phyloP scores from a whole-genome alignment of 1,284 basidiomycete genomes.

The Stereum hirsutum region DNA sequence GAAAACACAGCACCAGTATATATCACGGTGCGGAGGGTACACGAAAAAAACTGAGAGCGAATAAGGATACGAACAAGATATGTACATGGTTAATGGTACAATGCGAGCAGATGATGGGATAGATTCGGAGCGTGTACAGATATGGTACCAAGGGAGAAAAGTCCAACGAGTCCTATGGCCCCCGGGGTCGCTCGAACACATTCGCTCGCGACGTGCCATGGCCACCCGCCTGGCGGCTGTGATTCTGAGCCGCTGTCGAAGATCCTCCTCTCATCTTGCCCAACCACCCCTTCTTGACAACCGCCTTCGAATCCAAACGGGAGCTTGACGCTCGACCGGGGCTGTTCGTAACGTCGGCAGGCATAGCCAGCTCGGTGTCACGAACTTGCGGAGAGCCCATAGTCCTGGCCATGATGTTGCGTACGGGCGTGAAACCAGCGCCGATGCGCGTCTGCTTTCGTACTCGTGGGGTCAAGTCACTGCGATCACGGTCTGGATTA shows the following conservation, averaged over 20 bases:
- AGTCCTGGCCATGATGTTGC: conserved; percentile 34
- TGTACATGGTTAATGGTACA: too few relatives aligned
- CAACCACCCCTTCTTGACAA: conserved; percentile 46
- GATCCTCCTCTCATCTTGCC: conserved; percentile 45
- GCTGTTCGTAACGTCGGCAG: conserved; percentile 63
- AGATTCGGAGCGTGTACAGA: too few relatives aligned
- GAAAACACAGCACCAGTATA: too few relatives aligned
- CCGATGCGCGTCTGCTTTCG: conserved; percentile 43
- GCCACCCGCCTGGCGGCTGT: too few relatives aligned
- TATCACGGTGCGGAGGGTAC: too few relatives aligned
- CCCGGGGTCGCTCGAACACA: conserved; percentile 8
- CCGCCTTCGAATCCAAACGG: conserved; percentile 24
- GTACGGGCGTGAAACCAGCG: conserved; percentile 66
- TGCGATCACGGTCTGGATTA: conserved; percentile 24
- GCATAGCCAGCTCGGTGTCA: conserved; percentile 20
- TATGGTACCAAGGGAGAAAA: too few relatives aligned
- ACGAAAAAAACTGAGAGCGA: too few relatives aligned
- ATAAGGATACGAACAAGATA: too few relatives aligned
- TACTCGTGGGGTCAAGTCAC: conserved; percentile 49
- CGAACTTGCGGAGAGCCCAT: conserved; percentile 20
- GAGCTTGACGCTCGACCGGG: conserved; percentile 23
- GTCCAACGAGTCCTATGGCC: too few relatives aligned
- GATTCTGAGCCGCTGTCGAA: conserved; percentile 4
- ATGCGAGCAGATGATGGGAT: too few relatives aligned
- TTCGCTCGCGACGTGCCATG: conserved; percentile 6